Evolutionary conservation across 169 alveolate species (phyloP).

Genomic region (Cystoisospora suis): DNA sequence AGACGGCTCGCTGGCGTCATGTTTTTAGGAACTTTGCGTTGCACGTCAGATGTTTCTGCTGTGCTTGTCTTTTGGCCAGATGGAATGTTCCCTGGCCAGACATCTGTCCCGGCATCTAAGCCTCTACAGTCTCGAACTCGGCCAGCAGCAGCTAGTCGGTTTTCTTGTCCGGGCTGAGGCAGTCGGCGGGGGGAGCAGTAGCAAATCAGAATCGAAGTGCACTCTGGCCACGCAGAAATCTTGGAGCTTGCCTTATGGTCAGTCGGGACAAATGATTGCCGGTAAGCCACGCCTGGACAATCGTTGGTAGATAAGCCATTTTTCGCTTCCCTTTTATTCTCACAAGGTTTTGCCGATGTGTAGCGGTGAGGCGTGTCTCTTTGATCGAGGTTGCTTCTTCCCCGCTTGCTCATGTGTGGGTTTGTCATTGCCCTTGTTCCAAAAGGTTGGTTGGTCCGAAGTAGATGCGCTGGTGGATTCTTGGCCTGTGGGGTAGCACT

Average conservation of each 20-base stretch:
- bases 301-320: too few relatives aligned
- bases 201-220: not conserved
- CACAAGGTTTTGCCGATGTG: too few relatives aligned
- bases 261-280: not conserved
- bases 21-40: too few relatives aligned
- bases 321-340: too few relatives aligned
- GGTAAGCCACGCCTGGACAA: slow-evolving; percentile 16
- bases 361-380: too few relatives aligned
- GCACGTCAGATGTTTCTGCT: not conserved
- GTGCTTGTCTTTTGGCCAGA: slow-evolving; percentile 19
- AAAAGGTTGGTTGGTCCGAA: too few relatives aligned
- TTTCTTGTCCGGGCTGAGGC: slow-evolving; percentile 3
- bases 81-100: not conserved
- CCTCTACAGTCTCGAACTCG: slow-evolving; percentile 8
- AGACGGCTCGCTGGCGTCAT: too few relatives aligned
- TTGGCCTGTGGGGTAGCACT: too few relatives aligned
- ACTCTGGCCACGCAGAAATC: not conserved
- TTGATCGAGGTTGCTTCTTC: too few relatives aligned
- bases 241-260: not conserved
- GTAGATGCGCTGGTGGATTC: too few relatives aligned
- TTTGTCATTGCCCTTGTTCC: too few relatives aligned
- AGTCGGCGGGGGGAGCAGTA: slow-evolving; percentile 16
- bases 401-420: too few relatives aligned
- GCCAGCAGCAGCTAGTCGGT: slow-evolving; percentile 27
- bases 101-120: slow-evolving; percentile 10